Conservation (phyloP, 345 rosid species). For the Eucalyptus pauciflora region DNA sequence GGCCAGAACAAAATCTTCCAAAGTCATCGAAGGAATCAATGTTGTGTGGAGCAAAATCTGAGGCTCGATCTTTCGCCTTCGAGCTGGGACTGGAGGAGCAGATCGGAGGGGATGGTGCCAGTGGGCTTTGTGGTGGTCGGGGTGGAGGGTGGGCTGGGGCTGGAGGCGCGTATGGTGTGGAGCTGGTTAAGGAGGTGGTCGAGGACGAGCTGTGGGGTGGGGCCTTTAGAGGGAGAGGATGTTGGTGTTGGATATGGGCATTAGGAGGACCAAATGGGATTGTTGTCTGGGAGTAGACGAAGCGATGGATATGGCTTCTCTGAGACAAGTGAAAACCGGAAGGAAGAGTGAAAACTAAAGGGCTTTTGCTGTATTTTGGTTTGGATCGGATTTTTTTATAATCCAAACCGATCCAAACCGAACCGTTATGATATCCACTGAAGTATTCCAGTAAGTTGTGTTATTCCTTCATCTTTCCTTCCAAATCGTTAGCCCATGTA, state of each 20-base stretch:
- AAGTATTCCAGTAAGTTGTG: not conserved
- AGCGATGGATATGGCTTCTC: not conserved
- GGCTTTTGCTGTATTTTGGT: not conserved
- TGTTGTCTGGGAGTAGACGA: not conserved
- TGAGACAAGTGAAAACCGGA: not conserved
- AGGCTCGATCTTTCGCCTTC: not conserved
- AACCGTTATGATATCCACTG: too few species aligned
- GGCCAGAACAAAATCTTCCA: not conserved
- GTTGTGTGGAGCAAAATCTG: not conserved
- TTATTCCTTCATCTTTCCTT: not conserved
- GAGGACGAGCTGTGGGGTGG: conserved; percentile 31
- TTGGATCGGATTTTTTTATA: not conserved
- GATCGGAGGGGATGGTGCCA: conserved; percentile 58
- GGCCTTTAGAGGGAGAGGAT: conserved; percentile 64
- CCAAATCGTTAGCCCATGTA: not conserved
- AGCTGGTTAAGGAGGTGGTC: conserved; percentile 79
- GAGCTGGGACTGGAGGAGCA: conserved; percentile 61
- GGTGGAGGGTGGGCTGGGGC: conserved; percentile 11
- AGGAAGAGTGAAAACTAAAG: not conserved
- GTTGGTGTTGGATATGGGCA: conserved; percentile 53
- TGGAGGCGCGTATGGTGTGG: conserved; percentile 59
- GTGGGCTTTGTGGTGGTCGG: not conserved
- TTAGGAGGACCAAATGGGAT: conserved; percentile 37
- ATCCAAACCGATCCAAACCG: not conserved
- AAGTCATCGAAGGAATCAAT: not conserved